A percentile compares a stretch with the other conserved stretches of the same genome.
These are phyloP conservation scores for Orbilia javanica DNA, from an alignment of 2,329 filamentous ascomycete genomes.

Conservation along the genomic window DNA sequence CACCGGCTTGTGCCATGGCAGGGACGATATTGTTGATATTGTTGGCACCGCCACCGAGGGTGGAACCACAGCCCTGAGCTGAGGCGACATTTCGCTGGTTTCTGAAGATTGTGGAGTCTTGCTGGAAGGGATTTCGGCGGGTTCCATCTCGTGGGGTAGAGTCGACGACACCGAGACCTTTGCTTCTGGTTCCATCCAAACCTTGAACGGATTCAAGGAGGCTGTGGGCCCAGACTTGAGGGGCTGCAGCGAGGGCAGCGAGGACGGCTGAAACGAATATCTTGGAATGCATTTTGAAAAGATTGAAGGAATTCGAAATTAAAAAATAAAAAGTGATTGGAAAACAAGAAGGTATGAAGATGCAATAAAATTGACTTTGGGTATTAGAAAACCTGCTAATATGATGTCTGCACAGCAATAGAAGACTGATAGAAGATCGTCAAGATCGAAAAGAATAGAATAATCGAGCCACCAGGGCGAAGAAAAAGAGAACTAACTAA, in stretches of 20 bases:
- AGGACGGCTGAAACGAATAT: slow-evolving; percentile 65
- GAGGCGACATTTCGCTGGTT: slow-evolving; percentile 27
- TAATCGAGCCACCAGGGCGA: slow-evolving; percentile 57
- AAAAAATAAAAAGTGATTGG: slow-evolving; percentile 24
- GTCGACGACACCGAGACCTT: slow-evolving; percentile 69
- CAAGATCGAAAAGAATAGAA: slow-evolving; percentile 54
- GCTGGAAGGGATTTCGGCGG: slow-evolving; percentile 73
- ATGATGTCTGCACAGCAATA: slow-evolving; percentile 53
- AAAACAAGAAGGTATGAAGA: slow-evolving; percentile 30
- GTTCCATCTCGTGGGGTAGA: slow-evolving; percentile 74
- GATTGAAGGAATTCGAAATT: slow-evolving; percentile 2
- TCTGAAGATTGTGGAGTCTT: slow-evolving; percentile 74
- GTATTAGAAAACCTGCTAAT: slow-evolving; percentile 43
- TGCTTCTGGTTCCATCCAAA: slow-evolving; percentile 69
- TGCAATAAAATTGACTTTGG: slow-evolving; percentile 11
- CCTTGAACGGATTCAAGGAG: slow-evolving; percentile 74
- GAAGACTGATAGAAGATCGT: slow-evolving; percentile 37
- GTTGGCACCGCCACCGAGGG: slow-evolving; percentile 72
- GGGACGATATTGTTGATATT: slow-evolving; percentile 64
- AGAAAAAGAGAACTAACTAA: slow-evolving; percentile 27
- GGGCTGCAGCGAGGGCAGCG: slow-evolving; percentile 70
- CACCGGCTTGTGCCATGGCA: slow-evolving; percentile 33
- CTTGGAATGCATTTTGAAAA: slow-evolving; percentile 65
- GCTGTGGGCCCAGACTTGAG: slow-evolving; percentile 73
- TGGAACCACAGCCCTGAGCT: slow-evolving; percentile 72